Evolutionary conservation across 139 green algal genomes (phyloP).

Genomic region (Chlorokybus atmophyticus): DNA sequence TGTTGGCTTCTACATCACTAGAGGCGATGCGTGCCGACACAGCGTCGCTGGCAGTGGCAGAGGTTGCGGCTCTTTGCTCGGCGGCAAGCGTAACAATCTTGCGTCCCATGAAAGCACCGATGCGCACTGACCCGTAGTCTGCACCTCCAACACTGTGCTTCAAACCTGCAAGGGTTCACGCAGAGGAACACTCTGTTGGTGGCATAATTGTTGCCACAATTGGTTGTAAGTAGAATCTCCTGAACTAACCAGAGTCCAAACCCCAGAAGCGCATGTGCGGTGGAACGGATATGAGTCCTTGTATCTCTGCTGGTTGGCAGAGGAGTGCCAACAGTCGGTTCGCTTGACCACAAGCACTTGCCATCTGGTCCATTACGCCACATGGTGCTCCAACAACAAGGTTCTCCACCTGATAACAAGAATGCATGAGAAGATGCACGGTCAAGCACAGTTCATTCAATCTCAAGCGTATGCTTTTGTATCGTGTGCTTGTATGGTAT

Average conservation of each 20-base stretch:
- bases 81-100: constrained; percentile 6
- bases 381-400: constrained; percentile 79
- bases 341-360: constrained; percentile 48
- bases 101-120: constrained; percentile 63
- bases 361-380: constrained; percentile 94
- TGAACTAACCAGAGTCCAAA: constrained; percentile 81
- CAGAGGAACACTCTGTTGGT: no score
- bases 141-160: constrained; percentile 47
- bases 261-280: constrained; percentile 53
- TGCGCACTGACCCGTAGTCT: constrained; percentile 70
- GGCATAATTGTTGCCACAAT: no score
- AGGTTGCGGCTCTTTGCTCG: background rate
- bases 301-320: constrained; percentile 65
- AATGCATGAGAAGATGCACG: background rate
- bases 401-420: constrained; percentile 60
- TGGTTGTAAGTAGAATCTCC: no score
- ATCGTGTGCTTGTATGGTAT: no score
- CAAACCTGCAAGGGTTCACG: no score
- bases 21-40: background rate
- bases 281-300: constrained; percentile 49
- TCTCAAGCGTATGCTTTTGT: no score
- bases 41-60: background rate
- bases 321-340: constrained; percentile 57
- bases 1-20: background rate
- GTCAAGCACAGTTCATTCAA: constrained; percentile 6